A percentile compares a stretch with the other conserved stretches of the same genome.
phyloP scores from a whole-genome alignment of 371 early-diverging fungal genomes.

The Mortierella sp. region DNA sequence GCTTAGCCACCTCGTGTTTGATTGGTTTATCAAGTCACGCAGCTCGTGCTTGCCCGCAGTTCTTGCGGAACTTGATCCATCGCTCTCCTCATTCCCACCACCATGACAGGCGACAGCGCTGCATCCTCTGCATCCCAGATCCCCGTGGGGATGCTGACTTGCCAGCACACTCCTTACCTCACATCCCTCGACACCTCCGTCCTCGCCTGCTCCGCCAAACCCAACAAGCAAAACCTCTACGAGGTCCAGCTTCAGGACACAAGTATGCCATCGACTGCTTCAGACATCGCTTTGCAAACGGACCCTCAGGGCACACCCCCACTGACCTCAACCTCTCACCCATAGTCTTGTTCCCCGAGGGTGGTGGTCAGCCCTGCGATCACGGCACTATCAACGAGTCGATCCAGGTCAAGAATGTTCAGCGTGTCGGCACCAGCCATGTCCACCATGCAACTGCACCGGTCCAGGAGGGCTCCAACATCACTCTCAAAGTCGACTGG shows the following conservation, averaged over 20 bases:
- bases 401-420: constrained; percentile 65
- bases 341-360: constrained; percentile 77
- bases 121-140: constrained; percentile 20
- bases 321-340: no score
- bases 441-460: constrained; percentile 70
- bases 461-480: constrained; percentile 61
- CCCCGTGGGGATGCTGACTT: constrained; percentile 57
- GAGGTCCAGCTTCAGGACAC: constrained; percentile 58
- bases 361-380: constrained; percentile 80
- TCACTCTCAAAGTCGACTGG: constrained; percentile 73
- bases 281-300: no score
- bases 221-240: constrained; percentile 55
- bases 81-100: not conserved
- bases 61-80: not conserved
- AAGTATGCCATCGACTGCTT: constrained; percentile 34
- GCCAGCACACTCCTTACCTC: constrained; percentile 57
- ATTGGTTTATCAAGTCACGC: constrained; percentile 11
- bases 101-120: constrained; percentile 10
- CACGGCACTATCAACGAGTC: constrained; percentile 67
- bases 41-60: not conserved
- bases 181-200: constrained; percentile 49
- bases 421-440: constrained; percentile 68
- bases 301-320: no score
- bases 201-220: constrained; percentile 49
- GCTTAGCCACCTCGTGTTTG: not conserved